phyloP scores from a whole-genome alignment of 164 flowering plant species.

The Umbilicus rupestris region DNA sequence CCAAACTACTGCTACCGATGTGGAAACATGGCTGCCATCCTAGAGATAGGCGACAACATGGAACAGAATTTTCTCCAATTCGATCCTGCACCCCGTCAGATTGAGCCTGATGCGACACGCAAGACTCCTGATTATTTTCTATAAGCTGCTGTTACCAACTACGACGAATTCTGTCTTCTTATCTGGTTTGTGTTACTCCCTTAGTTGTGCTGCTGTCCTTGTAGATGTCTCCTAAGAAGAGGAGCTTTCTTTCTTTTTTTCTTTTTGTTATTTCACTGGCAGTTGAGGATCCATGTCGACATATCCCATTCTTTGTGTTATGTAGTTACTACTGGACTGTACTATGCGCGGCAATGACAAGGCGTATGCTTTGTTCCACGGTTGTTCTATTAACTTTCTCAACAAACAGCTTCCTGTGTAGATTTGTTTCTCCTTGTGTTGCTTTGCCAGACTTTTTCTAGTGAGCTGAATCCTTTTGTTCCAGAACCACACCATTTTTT shows the following conservation, averaged over 20 bases:
- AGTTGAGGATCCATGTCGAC: not conserved
- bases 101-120: constrained; percentile 78
- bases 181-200: constrained; percentile 7
- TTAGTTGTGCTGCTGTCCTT: constrained; percentile 18
- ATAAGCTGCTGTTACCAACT: constrained; percentile 21
- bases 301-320: not conserved
- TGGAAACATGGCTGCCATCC: constrained; percentile 91
- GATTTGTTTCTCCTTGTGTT: too few species aligned
- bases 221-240: constrained; percentile 36
- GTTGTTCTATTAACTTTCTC: too few species aligned
- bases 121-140: constrained; percentile 87
- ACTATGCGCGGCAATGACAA: too few species aligned
- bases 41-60: constrained; percentile 84
- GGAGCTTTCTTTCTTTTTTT: constrained; percentile 15
- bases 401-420: too few species aligned
- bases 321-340: not conserved
- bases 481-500: too few species aligned
- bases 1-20: constrained; percentile 88
- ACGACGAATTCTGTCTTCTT: not conserved
- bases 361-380: too few species aligned
- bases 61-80: constrained; percentile 80
- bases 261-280: constrained; percentile 4
- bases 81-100: constrained; percentile 81
- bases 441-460: too few species aligned
- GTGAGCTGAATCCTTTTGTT: too few species aligned